Base-by-base conservation (phyloP, 179 eudicot genomes). In the Pouteria campechiana region DNA sequence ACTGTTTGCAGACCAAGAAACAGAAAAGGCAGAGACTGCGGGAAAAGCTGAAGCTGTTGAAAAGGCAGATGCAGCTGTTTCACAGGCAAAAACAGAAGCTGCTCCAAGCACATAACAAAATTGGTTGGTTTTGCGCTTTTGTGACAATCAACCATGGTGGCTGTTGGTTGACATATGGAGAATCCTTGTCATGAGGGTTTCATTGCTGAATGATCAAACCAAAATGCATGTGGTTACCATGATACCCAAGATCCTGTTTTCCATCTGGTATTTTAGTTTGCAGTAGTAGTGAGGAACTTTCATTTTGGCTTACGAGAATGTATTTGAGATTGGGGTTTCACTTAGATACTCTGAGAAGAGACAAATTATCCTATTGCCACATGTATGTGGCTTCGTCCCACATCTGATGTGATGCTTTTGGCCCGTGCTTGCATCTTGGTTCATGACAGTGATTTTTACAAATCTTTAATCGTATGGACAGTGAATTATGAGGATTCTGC, bases 1-100 rank as follows among this genome's bases (percentile, higher is more conserved):
- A n/a, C n/a, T n/a, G n/a, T n/a, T n/a, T 58, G 32, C 20, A 58
- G 60, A 38, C 17, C 56, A 51, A 63, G 70, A 58, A 17, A 30
- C 22, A 5, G 6, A 41, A 16, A 65, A 42, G 23, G 50, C 57
- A 1, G 59, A 48, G 17, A 60, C 41, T 6, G 54, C 32, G 48
- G 42, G 30, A 25, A 50, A 35, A 32, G 36, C 27, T 10, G 57
- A 55, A 23, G n/a, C n/a, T n/a, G n/a, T n/a, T n/a, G 6, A 41
- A 16, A 65, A 42, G 23, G 50, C 57, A 1, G 59, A 48, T 16
- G 67, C 41, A 11, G 54, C 32, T n/a, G n/a, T n/a, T n/a, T n/a
- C n/a, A n/a, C n/a, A n/a, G 48, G 42, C 23, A 25, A 50, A 35
- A 32, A 32, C 27, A 11, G 57, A 55, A 23, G 42, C 60, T 31